Percentiles rank a stretch among this genome's conserved stretches.
Conservation (phyloP, 75 land plant species). For the Adiantum capillusveneris region DNA sequence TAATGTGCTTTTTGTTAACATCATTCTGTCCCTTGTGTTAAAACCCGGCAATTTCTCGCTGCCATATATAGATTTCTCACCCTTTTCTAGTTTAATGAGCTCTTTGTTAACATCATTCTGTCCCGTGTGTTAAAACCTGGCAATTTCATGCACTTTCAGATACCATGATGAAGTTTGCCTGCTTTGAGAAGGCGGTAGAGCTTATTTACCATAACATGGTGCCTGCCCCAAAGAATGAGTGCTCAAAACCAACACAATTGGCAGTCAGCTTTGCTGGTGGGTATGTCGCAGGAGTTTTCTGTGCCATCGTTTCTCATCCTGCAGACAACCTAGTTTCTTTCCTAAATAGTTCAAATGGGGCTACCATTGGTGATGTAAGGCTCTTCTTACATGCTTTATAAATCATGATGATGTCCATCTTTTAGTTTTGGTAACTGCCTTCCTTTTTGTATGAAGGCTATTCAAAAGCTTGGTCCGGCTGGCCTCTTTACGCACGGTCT, state of each 20-base stretch:
- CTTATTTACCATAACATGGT: slow-evolving; percentile 58
- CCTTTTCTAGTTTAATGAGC: too few species aligned
- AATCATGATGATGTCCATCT: too few species aligned
- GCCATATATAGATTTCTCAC: too few species aligned
- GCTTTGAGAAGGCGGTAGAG: slow-evolving; percentile 80
- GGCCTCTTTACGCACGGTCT: slow-evolving; percentile 70
- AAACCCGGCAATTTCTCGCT: too few species aligned
- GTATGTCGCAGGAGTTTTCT: slow-evolving; percentile 77
- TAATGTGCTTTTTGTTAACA: too few species aligned
- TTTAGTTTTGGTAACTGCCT: too few species aligned
- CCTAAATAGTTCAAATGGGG: slow-evolving; percentile 21
- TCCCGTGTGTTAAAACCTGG: too few species aligned
- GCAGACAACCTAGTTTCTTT: slow-evolving; percentile 45
- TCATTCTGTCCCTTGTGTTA: too few species aligned
- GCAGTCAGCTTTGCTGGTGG: slow-evolving; percentile 89
- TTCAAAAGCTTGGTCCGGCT: slow-evolving; percentile 50
- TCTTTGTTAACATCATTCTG: too few species aligned
- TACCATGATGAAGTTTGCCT: slow-evolving; percentile 95
- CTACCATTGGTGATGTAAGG: slow-evolving; percentile 26
- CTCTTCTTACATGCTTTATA: too few species aligned
- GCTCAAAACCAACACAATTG: slow-evolving; percentile 66
- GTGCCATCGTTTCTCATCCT: slow-evolving; percentile 61
- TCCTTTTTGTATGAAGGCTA: slow-evolving; percentile 35
- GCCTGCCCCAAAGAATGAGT: slow-evolving; percentile 64
- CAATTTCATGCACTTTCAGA: too few species aligned